Percentiles rank a stretch among this genome's conserved stretches.
These are phyloP conservation scores for Candida mesenterica DNA, from an alignment of 1,139 yeast genomes.

Conservation along the genomic window DNA sequence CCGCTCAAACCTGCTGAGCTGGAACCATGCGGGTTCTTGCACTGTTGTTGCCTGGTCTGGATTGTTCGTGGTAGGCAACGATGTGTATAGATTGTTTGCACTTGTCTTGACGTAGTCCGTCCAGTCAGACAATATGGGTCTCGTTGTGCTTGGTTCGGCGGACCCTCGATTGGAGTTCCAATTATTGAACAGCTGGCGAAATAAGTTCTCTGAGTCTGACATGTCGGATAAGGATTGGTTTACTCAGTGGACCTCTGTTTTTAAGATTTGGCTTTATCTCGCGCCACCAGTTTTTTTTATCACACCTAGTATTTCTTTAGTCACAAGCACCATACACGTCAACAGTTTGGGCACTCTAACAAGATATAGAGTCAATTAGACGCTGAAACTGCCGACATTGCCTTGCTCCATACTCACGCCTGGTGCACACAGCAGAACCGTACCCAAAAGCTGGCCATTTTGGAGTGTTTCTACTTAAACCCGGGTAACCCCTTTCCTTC, in stretches of 20 bases:
- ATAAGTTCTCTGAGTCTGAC: slow-evolving; percentile 44
- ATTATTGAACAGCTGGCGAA: slow-evolving; percentile 42
- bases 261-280: background rate
- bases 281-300: no score
- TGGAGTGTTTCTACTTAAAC: no score
- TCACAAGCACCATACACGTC: no score
- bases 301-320: no score
- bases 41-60: slow-evolving; percentile 21
- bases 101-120: slow-evolving; percentile 43
- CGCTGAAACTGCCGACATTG: no score
- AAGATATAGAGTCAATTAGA: no score
- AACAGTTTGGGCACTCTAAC: no score
- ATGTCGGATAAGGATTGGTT: slow-evolving; percentile 18
- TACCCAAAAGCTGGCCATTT: no score
- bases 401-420: no score
- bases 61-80: slow-evolving; percentile 33
- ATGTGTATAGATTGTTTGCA: slow-evolving; percentile 42
- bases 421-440: no score
- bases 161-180: slow-evolving; percentile 30
- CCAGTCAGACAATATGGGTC: slow-evolving; percentile 45
- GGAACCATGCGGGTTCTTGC: slow-evolving; percentile 55
- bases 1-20: slow-evolving; percentile 74
- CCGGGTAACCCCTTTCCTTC: no score
- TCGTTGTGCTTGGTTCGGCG: slow-evolving; percentile 12
- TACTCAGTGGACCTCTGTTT: background rate